Conservation (phyloP, 345 rosid genomes). For the Acer yangbiense region DNA sequence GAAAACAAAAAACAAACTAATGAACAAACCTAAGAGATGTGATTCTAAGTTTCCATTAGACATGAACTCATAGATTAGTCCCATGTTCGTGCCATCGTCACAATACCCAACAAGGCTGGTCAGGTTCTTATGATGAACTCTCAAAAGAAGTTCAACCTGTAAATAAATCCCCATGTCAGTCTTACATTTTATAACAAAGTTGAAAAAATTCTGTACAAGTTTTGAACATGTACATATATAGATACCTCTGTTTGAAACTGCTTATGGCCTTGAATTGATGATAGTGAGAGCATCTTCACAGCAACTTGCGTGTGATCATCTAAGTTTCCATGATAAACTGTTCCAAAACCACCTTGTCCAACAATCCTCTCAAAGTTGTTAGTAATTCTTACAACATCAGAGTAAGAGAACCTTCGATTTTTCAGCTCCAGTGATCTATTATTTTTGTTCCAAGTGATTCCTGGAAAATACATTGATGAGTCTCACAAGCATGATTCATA, state of each 20-base stretch:
- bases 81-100: too few species aligned
- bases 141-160: conserved; percentile 11
- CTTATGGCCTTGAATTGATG: conserved; percentile 16
- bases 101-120: background rate
- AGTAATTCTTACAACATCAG: conserved; percentile 27
- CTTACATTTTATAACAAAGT: too few species aligned
- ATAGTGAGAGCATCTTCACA: conserved; percentile 29
- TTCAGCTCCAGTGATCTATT: conserved; percentile 18
- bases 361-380: conserved; percentile 21
- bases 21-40: too few species aligned
- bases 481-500: background rate
- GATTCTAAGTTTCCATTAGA: too few species aligned
- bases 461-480: background rate
- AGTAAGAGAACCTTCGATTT: conserved; percentile 20
- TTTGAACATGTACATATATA: too few species aligned
- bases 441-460: background rate
- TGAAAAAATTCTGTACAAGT: background rate
- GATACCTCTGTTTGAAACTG: conserved; percentile 29
- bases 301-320: conserved; percentile 24
- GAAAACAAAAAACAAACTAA: too few species aligned
- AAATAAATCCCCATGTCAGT: background rate
- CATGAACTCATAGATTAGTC: too few species aligned
- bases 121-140: conserved; percentile 19
- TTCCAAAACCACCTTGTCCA: conserved; percentile 36
- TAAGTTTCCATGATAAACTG: conserved; percentile 33